Evolutionary conservation across 2,329 filamentous ascomycete genomes (phyloP), one percentile per base, ranked within the genome.

Genomic region (Berkeleyomyces basicola): DNA sequence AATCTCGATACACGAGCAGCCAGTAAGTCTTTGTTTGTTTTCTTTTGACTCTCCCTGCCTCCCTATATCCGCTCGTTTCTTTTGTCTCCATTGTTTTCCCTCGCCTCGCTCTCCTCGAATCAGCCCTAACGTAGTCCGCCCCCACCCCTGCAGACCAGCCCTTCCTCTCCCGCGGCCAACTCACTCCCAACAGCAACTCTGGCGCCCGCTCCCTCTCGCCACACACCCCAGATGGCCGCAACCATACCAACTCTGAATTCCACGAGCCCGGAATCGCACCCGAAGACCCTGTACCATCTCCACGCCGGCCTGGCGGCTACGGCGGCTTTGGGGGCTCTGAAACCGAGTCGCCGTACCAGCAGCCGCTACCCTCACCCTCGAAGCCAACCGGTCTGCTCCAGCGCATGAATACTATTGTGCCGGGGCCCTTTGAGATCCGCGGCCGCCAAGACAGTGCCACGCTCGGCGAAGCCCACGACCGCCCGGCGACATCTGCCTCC

Each of bases 201-300:
- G 80, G 79, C 67, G 79, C 82, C 47, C 79, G 77, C 66, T 81
- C 79, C 63, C 76, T 80, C 36, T 88, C 87, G n/a, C 85, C 86
- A 6, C 76, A 78, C 62, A 83, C 81, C 11, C 78, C 81, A 36
- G 75, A 73, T 63, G 77, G 70, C 59, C 73, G 73, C 60, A 77
- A 70, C 68, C 74, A 73, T 70, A 76, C 70, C 39, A 67, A 70
- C 40, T 76, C 78, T 46, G 78, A 78, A 61, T 76, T 75, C 65
- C 79, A 77, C 64, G 68, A 73, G 31, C 76, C 77, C 3, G 71
- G 70, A 39, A 80, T 79, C 65, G 77, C 75, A 40, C 70, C 70
- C 62, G 72, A 75, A 58, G 74, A 74, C 36, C 71, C 71, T 49
- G 71, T 74, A 6, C 72, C 76, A 11, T 73, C 74, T 3, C 72